Percentiles rank a stretch among this genome's conserved stretches.
Conservation (phyloP, 352 stramenopile genomes). For the Aphanomyces euteiches region DNA sequence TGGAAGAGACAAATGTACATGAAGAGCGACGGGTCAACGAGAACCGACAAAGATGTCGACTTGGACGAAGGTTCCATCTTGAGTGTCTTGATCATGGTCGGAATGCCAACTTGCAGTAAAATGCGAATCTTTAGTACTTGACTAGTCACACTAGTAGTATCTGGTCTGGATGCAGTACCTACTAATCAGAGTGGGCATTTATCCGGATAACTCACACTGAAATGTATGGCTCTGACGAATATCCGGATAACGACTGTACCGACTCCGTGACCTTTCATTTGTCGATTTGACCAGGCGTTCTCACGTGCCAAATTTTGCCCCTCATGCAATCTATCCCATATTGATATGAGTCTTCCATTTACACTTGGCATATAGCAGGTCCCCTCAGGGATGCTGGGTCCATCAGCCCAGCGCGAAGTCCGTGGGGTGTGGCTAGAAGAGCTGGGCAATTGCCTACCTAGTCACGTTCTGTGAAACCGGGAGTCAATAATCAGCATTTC, state of each 20-base stretch:
- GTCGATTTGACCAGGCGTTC: conserved; percentile 3
- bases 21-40: not conserved
- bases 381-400: conserved; percentile 70
- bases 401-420: conserved; percentile 73
- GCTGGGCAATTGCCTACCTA: conserved; percentile 68
- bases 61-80: not conserved
- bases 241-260: no score
- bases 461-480: conserved; percentile 58
- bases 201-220: no score
- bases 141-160: no score
- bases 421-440: conserved; percentile 58
- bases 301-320: conserved; percentile 30
- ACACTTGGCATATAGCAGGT: conserved; percentile 57
- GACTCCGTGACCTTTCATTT: conserved; percentile 17
- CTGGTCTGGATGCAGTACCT: no score
- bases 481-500: conserved; percentile 79
- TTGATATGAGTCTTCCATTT: conserved; percentile 60
- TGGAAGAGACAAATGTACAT: conserved; percentile 1
- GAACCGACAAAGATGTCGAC: not conserved
- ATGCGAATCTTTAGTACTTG: no score
- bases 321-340: conserved; percentile 26
- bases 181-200: no score
- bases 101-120: no score
- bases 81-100: no score
- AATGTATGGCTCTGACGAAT: no score